Conservation (phyloP, 2,329 filamentous ascomycete species). For the Stromatinia cepivora region DNA sequence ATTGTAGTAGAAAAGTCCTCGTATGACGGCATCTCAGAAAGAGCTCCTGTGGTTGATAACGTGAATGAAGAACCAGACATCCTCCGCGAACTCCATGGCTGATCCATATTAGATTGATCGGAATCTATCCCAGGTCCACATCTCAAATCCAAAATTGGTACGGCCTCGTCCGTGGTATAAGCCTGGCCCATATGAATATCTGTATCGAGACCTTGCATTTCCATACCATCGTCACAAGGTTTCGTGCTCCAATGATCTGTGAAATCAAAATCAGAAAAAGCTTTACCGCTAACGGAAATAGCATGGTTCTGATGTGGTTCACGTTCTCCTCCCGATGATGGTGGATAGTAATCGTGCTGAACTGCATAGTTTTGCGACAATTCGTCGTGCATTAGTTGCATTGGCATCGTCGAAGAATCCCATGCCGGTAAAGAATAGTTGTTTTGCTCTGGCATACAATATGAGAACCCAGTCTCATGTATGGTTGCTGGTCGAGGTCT, state of each 20-base stretch:
- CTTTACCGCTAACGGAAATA: constrained; percentile 14
- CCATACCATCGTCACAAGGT: constrained; percentile 56
- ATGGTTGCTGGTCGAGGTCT: constrained; percentile 59
- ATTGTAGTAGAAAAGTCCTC: constrained; percentile 68
- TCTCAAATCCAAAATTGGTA: constrained; percentile 62
- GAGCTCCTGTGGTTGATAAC: constrained; percentile 63
- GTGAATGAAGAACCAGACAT: constrained; percentile 75
- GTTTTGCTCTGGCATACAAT: constrained; percentile 56
- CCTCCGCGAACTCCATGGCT: constrained; percentile 57
- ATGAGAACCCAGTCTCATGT: constrained; percentile 59
- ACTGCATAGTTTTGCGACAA: constrained; percentile 56
- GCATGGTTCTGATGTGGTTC: constrained; percentile 41
- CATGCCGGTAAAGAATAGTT: constrained; percentile 52
- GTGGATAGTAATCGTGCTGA: constrained; percentile 58
- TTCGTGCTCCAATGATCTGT: constrained; percentile 55
- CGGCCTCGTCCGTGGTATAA: constrained; percentile 62
- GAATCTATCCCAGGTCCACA: constrained; percentile 50
- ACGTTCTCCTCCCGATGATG: constrained; percentile 52
- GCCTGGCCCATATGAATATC: constrained; percentile 63
- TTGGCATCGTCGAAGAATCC: constrained; percentile 56
- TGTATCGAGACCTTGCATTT: constrained; percentile 55
- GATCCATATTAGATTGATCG: constrained; percentile 53
- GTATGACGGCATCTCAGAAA: constrained; percentile 69
- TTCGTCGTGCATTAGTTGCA: constrained; percentile 47
- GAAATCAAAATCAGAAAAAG: constrained; percentile 24